phyloP scores from a whole-genome alignment of 192 early-diverging fungal genomes.

The Mycoemilia scoparia region DNA sequence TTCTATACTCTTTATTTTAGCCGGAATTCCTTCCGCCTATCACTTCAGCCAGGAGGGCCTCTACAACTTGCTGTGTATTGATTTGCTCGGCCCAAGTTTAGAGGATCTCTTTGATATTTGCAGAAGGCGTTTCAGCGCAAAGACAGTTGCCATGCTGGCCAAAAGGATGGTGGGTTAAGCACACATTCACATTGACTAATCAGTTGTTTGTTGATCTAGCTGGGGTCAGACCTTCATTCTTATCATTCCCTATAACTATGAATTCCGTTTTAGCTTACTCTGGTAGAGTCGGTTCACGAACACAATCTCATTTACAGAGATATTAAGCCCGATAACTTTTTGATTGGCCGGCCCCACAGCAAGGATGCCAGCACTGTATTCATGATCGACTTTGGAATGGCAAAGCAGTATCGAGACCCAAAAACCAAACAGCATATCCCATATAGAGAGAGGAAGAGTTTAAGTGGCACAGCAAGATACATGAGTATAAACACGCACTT shows the following conservation, averaged over 20 bases:
- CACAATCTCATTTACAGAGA: slow-evolving; percentile 91
- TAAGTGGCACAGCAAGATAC: slow-evolving; percentile 92
- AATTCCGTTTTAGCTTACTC: slow-evolving; percentile 33
- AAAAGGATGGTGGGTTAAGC: slow-evolving; percentile 95
- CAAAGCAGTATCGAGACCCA: slow-evolving; percentile 92
- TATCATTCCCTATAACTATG: slow-evolving; percentile 1
- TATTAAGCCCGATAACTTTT: slow-evolving; percentile 98
- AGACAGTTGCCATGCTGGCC: slow-evolving; percentile 92
- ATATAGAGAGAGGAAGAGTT: slow-evolving; percentile 84
- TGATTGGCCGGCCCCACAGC: slow-evolving; percentile 63
- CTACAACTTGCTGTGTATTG: slow-evolving; percentile 86
- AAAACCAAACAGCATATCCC: slow-evolving; percentile 95
- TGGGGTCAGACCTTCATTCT: background rate
- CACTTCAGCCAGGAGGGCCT: slow-evolving; percentile 97
- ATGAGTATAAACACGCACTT: slow-evolving; percentile 98
- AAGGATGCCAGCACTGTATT: slow-evolving; percentile 47
- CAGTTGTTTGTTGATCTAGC: background rate
- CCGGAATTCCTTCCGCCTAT: slow-evolving; percentile 76
- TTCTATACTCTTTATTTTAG: too few relatives aligned
- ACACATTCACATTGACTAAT: background rate
- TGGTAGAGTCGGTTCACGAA: slow-evolving; percentile 87
- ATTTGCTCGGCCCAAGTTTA: slow-evolving; percentile 78
- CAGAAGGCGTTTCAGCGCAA: slow-evolving; percentile 71
- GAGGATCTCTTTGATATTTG: slow-evolving; percentile 97
- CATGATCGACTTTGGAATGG: slow-evolving; percentile 98